Evolutionary conservation across 108 stramenopile species (phyloP).

Genomic region (Cyclotella kingstonii): DNA sequence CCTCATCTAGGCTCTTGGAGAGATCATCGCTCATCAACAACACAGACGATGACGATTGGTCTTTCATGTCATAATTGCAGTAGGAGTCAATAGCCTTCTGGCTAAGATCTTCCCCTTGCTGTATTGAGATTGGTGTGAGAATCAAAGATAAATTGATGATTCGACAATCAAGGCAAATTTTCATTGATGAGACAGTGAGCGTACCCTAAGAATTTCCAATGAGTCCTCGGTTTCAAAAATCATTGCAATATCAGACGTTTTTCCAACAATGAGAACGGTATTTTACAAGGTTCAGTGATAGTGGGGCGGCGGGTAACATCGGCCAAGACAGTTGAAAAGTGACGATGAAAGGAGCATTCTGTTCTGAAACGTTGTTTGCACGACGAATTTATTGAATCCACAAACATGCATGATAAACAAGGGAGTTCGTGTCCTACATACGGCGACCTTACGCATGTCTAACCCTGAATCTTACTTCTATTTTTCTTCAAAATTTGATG

Average conservation of each 20-base stretch:
- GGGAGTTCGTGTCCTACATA: no score
- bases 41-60: no score
- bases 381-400: no score
- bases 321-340: no score
- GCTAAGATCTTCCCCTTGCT: conserved; percentile 20
- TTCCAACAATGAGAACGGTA: conserved; percentile 1
- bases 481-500: no score
- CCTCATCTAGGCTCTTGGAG: no score
- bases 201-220: conserved; percentile 10
- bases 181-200: background rate
- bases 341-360: no score
- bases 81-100: conserved; percentile 22
- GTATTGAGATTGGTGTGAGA: background rate
- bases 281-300: background rate
- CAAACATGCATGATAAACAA: no score
- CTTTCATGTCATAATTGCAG: conserved; percentile 20
- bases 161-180: background rate
- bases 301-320: background rate
- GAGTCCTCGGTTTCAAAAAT: conserved; percentile 11
- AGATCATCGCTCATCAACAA: no score
- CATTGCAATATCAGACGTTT: conserved; percentile 1
- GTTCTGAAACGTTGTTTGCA: no score
- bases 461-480: no score
- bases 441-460: no score
- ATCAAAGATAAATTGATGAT: background rate